Conservation (phyloP, 768 basidiomycete species). For the Leucocoprinus leucothites region DNA sequence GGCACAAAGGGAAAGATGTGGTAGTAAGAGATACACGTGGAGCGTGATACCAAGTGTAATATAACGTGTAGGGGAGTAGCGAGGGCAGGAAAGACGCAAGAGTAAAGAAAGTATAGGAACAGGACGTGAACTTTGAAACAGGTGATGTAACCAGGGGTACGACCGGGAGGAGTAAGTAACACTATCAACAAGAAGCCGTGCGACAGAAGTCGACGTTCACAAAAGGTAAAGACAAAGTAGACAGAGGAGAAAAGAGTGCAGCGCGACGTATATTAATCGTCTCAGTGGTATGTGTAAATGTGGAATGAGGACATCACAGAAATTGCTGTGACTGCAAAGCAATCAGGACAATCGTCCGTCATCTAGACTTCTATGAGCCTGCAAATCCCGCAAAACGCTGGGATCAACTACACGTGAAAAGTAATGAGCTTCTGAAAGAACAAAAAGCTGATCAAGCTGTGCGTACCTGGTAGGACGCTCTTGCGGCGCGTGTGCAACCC, state of each 20-base stretch:
- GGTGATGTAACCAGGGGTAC: conserved; percentile 11
- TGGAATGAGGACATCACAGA: background rate
- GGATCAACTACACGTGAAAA: conserved; percentile 66
- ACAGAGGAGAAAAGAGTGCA: conserved; percentile 4
- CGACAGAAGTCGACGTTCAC: background rate
- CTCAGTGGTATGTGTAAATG: conserved; percentile 8
- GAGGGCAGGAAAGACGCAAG: conserved; percentile 9
- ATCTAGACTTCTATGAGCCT: conserved; percentile 83
- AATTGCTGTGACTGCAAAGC: conserved; percentile 9
- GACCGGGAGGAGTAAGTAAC: conserved; percentile 11
- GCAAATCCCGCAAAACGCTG: conserved; percentile 81
- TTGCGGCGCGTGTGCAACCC: conserved; percentile 90
- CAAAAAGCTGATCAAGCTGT: too few species aligned
- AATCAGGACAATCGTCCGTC: conserved; percentile 30
- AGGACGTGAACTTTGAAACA: too few species aligned
- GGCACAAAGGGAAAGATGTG: too few species aligned
- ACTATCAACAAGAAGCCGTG: conserved; percentile 5
- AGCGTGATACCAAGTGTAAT: background rate
- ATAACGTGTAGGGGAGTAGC: conserved; percentile 9
- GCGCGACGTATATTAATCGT: conserved; percentile 15
- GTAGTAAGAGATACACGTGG: too few species aligned
- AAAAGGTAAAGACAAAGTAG: conserved; percentile 7
- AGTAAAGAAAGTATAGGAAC: conserved; percentile 6
- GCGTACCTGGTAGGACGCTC: conserved; percentile 87
- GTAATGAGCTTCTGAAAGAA: too few species aligned